These are phyloP conservation scores for Wickerhamiella allomyrinae DNA, from an alignment of 805 yeast genomes.

Conservation along the genomic window DNA sequence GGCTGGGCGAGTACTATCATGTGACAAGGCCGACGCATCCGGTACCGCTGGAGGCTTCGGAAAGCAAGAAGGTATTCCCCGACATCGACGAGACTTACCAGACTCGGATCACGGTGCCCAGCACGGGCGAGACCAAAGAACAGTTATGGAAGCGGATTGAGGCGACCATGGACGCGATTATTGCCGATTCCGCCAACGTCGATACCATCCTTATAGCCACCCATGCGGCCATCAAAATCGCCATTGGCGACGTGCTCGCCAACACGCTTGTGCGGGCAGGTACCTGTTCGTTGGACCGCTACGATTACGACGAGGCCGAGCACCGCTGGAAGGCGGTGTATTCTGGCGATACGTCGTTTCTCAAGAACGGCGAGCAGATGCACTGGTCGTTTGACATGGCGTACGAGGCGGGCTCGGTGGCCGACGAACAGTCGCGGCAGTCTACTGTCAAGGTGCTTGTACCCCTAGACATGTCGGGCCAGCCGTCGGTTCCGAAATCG, in stretches of 20 bases:
- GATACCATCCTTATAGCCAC: slow-evolving; percentile 60
- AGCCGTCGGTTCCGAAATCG: slow-evolving; percentile 26
- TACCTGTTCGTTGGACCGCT: slow-evolving; percentile 71
- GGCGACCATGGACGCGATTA: slow-evolving; percentile 44
- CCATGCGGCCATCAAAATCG: slow-evolving; percentile 89
- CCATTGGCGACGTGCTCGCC: slow-evolving; percentile 59
- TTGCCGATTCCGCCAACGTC: slow-evolving; percentile 38
- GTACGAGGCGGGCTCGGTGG: slow-evolving; percentile 83
- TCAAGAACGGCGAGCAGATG: slow-evolving; percentile 78
- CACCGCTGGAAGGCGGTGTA: slow-evolving; percentile 44
- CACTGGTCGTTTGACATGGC: slow-evolving; percentile 67
- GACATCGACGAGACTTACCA: slow-evolving; percentile 33
- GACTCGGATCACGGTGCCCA: slow-evolving; percentile 42
- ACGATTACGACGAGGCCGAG: slow-evolving; percentile 21
- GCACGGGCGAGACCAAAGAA: slow-evolving; percentile 55
- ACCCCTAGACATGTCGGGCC: slow-evolving; percentile 33
- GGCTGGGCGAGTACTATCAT: slow-evolving; percentile 86
- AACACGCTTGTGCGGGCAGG: slow-evolving; percentile 55
- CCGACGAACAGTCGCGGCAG: slow-evolving; percentile 38
- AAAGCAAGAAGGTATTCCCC: slow-evolving; percentile 40
- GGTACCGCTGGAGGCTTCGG: slow-evolving; percentile 15
- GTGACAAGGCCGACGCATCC: slow-evolving; percentile 58
- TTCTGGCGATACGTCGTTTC: slow-evolving; percentile 64
- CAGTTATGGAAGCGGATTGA: slow-evolving; percentile 53
- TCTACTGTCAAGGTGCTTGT: slow-evolving; percentile 31